phyloP scores from a whole-genome alignment of 2,329 filamentous ascomycete species.

The Massarina eburnea region DNA sequence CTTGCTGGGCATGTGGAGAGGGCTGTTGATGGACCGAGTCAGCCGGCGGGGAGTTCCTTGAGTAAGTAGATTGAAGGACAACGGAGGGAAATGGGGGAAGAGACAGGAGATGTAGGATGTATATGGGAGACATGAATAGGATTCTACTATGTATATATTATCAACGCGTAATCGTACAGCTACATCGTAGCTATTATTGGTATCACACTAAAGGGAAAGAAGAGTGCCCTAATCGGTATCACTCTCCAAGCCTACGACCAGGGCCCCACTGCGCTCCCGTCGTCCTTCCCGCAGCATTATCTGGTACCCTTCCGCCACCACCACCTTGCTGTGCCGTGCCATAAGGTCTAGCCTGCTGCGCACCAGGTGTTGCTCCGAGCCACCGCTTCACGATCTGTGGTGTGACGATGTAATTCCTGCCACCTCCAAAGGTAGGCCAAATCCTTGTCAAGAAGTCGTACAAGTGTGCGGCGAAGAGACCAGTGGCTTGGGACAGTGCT shows the following conservation, averaged over 20 bases:
- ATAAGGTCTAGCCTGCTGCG: slow-evolving; percentile 53
- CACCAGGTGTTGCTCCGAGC: slow-evolving; percentile 56
- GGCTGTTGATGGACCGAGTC: slow-evolving; percentile 46
- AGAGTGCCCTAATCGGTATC: background rate
- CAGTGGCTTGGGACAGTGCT: slow-evolving; percentile 68
- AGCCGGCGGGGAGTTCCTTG: slow-evolving; percentile 31
- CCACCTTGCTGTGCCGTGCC: slow-evolving; percentile 61
- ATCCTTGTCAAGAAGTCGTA: slow-evolving; percentile 88
- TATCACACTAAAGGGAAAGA: background rate
- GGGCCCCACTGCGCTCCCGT: slow-evolving; percentile 32
- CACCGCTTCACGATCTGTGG: slow-evolving; percentile 71
- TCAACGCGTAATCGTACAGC: background rate
- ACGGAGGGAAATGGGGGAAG: background rate
- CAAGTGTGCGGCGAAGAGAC: slow-evolving; percentile 83
- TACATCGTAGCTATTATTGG: background rate
- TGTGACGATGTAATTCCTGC: slow-evolving; percentile 73
- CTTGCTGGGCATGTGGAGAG: slow-evolving; percentile 58
- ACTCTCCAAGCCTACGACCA: slow-evolving; percentile 34
- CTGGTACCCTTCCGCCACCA: slow-evolving; percentile 8
- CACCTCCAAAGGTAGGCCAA: slow-evolving; percentile 87
- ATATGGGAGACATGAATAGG: background rate
- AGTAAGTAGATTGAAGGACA: slow-evolving; percentile 8
- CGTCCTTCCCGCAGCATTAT: slow-evolving; percentile 29
- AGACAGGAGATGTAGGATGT: background rate
- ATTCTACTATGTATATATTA: background rate